Evolutionary conservation across 139 green algal genomes (phyloP), one percentile per base, ranked within the genome.

Genomic region (Tetradesmus lagerheimii): DNA sequence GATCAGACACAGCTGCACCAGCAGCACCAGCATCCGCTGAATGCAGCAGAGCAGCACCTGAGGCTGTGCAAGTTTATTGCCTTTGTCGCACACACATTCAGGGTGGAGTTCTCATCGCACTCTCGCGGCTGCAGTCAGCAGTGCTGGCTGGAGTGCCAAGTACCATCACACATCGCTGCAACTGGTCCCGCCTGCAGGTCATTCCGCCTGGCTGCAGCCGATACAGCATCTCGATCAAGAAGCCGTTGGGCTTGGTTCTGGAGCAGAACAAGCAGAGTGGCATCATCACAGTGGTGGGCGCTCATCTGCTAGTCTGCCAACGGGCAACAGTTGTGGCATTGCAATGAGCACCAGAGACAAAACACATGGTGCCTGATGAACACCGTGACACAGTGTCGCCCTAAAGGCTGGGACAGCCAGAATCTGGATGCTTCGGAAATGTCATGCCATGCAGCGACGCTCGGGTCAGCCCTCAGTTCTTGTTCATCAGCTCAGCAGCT

Each of bases 211-310:
- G 91, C 64, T 93, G 91, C 89, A 67, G 35, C 14, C 74, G 93
- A 4, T 95, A 95, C 83, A 89, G 39, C 29, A 89, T 95, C 34
- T 57, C 76, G 1, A 25, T 95, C 29, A 88, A 79, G 53, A 94
- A 94, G 91, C 93, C 93, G 2, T 80, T 95, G 29, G 93, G 93
- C 0, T 64, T 95, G 0, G 93, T 95, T 41, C 57, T 95, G 71
- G 91, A 94, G 45, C 89, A 94, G 83, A 88, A 92, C 74, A 62
- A 35, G 35, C 82, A 88, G n/a, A 90, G 45, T 11, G 86, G 85
- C 27, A 89, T 85, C 78, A 95, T 94, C 29, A 90, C 80, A 16
- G 80, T 94, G 81, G 92, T 94, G 64, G 12, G 80, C 43, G 45
- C n/a, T n/a, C n/a, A n/a, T n/a, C n/a, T n/a, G n/a, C n/a, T n/a